Percentiles rank a stretch among this genome's conserved stretches.
These are phyloP conservation scores for Nematodospora anomalae DNA, from an alignment of 1,139 yeast species.

Conservation along the genomic window DNA sequence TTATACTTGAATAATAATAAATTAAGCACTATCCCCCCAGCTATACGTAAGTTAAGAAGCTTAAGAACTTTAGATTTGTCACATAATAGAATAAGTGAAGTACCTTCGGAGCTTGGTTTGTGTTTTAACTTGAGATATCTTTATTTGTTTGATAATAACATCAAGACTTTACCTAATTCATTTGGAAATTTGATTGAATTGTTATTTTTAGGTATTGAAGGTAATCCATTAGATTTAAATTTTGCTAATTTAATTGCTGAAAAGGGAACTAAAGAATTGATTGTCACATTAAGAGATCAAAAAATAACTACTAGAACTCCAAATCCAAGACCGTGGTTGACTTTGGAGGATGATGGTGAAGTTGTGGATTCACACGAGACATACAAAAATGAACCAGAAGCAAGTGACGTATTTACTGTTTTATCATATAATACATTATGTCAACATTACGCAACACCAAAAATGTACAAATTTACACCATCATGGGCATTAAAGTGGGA, in stretches of 20 bases:
- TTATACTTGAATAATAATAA: slow-evolving; percentile 87
- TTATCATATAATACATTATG: slow-evolving; percentile 90
- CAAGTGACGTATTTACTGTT: slow-evolving; percentile 59
- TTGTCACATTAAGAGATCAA: slow-evolving; percentile 77
- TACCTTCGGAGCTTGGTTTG: slow-evolving; percentile 83
- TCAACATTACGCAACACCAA: slow-evolving; percentile 92
- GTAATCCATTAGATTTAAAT: slow-evolving; percentile 77
- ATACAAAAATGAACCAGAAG: slow-evolving; percentile 23
- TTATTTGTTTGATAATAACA: slow-evolving; percentile 83
- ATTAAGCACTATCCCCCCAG: slow-evolving; percentile 65
- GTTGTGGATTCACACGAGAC: slow-evolving; percentile 41
- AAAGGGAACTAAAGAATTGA: slow-evolving; percentile 82
- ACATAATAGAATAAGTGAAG: slow-evolving; percentile 63
- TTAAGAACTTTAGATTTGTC: slow-evolving; percentile 85
- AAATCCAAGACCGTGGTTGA: slow-evolving; percentile 78
- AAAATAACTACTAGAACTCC: slow-evolving; percentile 69
- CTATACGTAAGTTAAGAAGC: slow-evolving; percentile 67
- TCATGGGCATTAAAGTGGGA: slow-evolving; percentile 97
- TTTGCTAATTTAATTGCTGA: slow-evolving; percentile 69
- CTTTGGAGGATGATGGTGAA: slow-evolving; percentile 75
- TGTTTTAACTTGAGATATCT: slow-evolving; percentile 78
- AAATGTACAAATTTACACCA: slow-evolving; percentile 91
- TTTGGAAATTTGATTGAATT: slow-evolving; percentile 85
- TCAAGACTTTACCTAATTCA: slow-evolving; percentile 74
- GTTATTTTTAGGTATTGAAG: slow-evolving; percentile 88